These are phyloP conservation scores for Scheffersomyces coipomensis DNA, from an alignment of 805 yeast species.

Conservation along the genomic window DNA sequence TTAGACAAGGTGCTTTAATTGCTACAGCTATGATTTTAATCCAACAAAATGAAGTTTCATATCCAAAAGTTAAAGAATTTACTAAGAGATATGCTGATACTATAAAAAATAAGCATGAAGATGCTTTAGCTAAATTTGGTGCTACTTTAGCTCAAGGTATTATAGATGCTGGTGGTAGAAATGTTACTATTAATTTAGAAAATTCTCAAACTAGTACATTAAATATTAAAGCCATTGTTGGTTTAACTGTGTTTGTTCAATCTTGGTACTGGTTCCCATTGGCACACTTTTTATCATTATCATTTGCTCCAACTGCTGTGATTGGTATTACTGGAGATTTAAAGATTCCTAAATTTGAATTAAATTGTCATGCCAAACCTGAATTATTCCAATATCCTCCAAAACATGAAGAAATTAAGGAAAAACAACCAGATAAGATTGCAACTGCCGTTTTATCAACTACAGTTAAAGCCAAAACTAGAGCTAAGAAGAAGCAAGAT, in stretches of 20 bases:
- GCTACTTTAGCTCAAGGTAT: conserved; percentile 97
- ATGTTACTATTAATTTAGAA: conserved; percentile 90
- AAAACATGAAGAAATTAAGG: conserved; percentile 73
- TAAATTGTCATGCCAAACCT: conserved; percentile 78
- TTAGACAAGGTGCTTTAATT: conserved; percentile 95
- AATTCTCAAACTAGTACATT: conserved; percentile 85
- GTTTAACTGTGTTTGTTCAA: conserved; percentile 84
- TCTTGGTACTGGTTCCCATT: conserved; percentile 99
- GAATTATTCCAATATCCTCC: conserved; percentile 88
- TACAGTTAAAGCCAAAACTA: conserved; percentile 88
- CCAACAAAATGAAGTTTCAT: conserved; percentile 78
- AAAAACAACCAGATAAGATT: conserved; percentile 82
- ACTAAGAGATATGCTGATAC: conserved; percentile 73
- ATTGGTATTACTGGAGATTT: conserved; percentile 80
- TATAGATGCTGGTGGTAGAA: conserved; percentile 97
- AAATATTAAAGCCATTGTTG: conserved; percentile 89
- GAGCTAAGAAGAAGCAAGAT: conserved; percentile 68
- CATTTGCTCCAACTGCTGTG: conserved; percentile 89
- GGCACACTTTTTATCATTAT: conserved; percentile 86
- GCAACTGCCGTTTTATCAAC: conserved; percentile 94
- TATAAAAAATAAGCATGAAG: conserved; percentile 88
- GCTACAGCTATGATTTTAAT: conserved; percentile 89
- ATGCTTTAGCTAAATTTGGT: conserved; percentile 95
- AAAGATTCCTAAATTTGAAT: conserved; percentile 78
- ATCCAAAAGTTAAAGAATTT: conserved; percentile 76